Evolutionary conservation across 192 early-diverging fungal species (phyloP).

Genomic region (Coemansia sp.): DNA sequence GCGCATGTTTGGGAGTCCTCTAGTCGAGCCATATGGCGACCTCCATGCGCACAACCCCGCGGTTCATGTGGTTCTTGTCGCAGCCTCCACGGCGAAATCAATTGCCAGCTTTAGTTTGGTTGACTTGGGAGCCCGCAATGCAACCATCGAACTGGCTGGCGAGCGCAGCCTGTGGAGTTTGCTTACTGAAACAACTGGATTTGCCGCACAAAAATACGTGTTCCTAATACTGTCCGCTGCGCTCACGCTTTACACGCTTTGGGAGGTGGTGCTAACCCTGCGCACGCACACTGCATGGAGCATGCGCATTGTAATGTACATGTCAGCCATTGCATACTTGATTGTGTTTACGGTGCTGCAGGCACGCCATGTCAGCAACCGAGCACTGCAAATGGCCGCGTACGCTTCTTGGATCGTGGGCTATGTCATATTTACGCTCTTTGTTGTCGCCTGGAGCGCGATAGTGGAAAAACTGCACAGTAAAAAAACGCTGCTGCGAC

Average conservation of each 20-base stretch:
- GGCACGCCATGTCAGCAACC: conserved; percentile 17
- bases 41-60: not conserved
- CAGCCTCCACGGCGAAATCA: not conserved
- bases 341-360: conserved; percentile 33
- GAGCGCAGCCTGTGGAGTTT: conserved; percentile 20
- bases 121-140: not conserved
- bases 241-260: conserved; percentile 29
- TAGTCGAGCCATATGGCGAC: conserved; percentile 29
- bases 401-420: conserved; percentile 36
- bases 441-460: conserved; percentile 30
- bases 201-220: conserved; percentile 16
- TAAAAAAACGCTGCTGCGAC: not conserved
- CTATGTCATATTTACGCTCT: conserved; percentile 27
- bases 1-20: conserved; percentile 21
- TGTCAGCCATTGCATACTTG: conserved; percentile 26
- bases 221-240: conserved; percentile 12
- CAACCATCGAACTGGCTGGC: not conserved
- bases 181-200: conserved; percentile 8
- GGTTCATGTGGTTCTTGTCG: not conserved
- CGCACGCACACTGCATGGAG: conserved; percentile 31
- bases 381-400: conserved; percentile 18
- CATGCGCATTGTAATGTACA: conserved; percentile 37
- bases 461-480: conserved; percentile 20
- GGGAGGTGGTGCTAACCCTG: conserved; percentile 31
- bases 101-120: not conserved